phyloP scores from a whole-genome alignment of 768 basidiomycete genomes.

The Pleurotus salmoneostramineus region DNA sequence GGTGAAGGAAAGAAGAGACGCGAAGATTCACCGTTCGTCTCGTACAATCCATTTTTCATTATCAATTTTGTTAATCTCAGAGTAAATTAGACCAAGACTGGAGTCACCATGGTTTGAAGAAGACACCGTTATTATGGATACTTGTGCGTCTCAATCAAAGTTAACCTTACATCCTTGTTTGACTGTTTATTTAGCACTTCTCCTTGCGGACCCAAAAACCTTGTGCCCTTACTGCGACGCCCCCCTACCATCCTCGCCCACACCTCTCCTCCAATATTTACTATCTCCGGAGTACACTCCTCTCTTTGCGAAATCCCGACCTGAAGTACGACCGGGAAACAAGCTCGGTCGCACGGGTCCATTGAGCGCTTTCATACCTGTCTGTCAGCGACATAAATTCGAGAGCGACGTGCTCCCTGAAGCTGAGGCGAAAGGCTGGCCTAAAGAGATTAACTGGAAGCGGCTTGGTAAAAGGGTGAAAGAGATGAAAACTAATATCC shows the following conservation, averaged over 20 bases:
- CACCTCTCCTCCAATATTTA: conserved; percentile 52
- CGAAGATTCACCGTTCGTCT: not conserved
- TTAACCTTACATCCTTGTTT: not conserved
- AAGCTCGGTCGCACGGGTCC: conserved; percentile 56
- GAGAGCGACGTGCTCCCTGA: conserved; percentile 71
- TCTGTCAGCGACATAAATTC: conserved; percentile 78
- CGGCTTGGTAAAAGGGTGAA: conserved; percentile 49
- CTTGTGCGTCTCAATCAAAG: not conserved
- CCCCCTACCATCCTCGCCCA: conserved; percentile 57
- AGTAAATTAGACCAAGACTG: not conserved
- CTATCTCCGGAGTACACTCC: conserved; percentile 44
- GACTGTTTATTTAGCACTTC: conserved; percentile 32
- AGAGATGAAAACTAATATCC: conserved; percentile 32
- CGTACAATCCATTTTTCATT: not conserved
- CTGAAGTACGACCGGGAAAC: conserved; percentile 66
- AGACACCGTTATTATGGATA: not conserved
- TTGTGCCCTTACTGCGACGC: conserved; percentile 84
- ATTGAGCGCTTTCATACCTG: conserved; percentile 54
- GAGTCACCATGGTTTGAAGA: not conserved
- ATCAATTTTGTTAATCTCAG: no score
- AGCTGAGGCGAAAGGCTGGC: conserved; percentile 73
- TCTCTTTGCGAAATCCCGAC: conserved; percentile 42
- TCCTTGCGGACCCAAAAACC: conserved; percentile 58
- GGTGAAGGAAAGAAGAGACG: not conserved
- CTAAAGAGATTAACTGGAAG: conserved; percentile 64